Evolutionary conservation across 768 basidiomycete species (phyloP), one percentile per base, ranked within the genome.

Genomic region (Leccinum truebloodii): DNA sequence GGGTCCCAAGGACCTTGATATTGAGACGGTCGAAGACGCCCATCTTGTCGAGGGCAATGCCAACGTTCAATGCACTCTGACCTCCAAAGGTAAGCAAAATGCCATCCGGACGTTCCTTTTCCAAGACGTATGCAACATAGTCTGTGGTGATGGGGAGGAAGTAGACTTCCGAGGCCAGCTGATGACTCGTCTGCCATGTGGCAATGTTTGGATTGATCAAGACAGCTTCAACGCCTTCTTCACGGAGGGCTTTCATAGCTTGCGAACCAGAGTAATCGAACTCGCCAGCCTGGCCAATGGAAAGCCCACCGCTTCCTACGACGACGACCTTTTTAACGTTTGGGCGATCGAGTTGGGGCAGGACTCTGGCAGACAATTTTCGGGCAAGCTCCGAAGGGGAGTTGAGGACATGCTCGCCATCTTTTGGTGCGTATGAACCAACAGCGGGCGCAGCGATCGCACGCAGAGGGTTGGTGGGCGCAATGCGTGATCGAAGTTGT

Each of bases 211-310:
- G 97, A 76, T 98, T 99, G 75, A 99, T 94, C 64, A 99, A 87
- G 63, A 99, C 88, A 34, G 94, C 92, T 58, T 91, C 84, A 55
- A 99, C 88, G 56, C 95, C 95, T 74, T 95, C 94, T 75, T 99
- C 97, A 67, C 89, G 86, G 55, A 99, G 87, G 16, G 97, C 97
- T 75, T 99, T 98, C 77, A 99, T 86, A 10, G 97, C 97, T 76
- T 99, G 97, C 6, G 96, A 98, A 51, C 97, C 97, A 20, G 96
- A 98, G 74, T 99, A 99, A 75, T 99, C 97, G 75, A 99, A 99
- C 78, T 99, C 97, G 75, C 97, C 97, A 5, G 97, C 97, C 75
- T 99, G 97, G 30, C 97, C 97, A 59, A 99, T 99, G 69, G 88
- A 90, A 51, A 99, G 86, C 57, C 97, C 97, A 66, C 97, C 97